Conservation (phyloP, 306 rosid genomes). For the Fragaria iinumae region DNA sequence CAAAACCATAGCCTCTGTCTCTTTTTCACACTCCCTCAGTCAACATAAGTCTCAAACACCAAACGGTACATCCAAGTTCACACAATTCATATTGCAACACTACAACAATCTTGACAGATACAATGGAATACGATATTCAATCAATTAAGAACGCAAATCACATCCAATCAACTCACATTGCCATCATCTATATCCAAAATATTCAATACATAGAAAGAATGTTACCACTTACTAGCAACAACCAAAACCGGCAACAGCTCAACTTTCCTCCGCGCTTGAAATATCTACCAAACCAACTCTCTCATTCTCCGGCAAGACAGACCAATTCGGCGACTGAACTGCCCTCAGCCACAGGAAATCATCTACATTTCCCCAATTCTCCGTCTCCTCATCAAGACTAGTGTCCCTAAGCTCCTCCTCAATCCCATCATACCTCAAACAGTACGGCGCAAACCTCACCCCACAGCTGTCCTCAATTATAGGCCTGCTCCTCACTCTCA, state of each 20-base stretch:
- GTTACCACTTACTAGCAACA: slow-evolving; percentile 12
- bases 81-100: background rate
- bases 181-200: background rate
- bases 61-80: background rate
- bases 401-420: slow-evolving; percentile 64
- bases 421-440: slow-evolving; percentile 65
- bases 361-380: slow-evolving; percentile 86
- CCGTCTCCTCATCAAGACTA: slow-evolving; percentile 55
- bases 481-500: slow-evolving; percentile 90
- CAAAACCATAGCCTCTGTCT: background rate
- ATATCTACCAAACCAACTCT: slow-evolving; percentile 47
- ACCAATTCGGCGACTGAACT: slow-evolving; percentile 84
- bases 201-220: background rate
- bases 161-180: slow-evolving; percentile 3
- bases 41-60: background rate
- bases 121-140: background rate
- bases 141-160: background rate
- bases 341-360: slow-evolving; percentile 82
- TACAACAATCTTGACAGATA: background rate
- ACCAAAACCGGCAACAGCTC: slow-evolving; percentile 12
- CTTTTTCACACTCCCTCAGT: background rate
- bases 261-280: slow-evolving; percentile 32
- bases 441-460: slow-evolving; percentile 74
- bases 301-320: slow-evolving; percentile 64
- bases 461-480: slow-evolving; percentile 64